Conservation (phyloP, 768 basidiomycete species). For the Russula griseocarnosa region DNA sequence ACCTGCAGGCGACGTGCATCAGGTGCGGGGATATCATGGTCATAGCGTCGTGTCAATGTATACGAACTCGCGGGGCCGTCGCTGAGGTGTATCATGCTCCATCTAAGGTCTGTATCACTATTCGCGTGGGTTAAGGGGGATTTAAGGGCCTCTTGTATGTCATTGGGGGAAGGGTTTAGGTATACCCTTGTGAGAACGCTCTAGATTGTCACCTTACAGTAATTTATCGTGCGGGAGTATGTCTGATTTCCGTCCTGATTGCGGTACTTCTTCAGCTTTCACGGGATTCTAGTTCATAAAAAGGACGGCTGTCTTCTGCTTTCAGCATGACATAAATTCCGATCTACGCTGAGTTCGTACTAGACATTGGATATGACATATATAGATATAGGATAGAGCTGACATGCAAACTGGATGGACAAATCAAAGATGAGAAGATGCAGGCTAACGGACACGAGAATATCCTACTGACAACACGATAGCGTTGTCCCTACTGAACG, state of each 20-base stretch:
- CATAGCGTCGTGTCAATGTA: background rate
- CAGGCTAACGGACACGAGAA: background rate
- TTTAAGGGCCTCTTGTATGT: background rate
- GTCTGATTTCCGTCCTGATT: background rate
- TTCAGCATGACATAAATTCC: background rate
- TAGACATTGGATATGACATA: background rate
- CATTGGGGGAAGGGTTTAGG: background rate
- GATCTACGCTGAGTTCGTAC: background rate
- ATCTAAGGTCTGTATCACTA: background rate
- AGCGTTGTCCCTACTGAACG: background rate
- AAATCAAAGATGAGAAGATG: background rate
- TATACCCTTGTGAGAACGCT: no score
- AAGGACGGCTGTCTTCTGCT: background rate
- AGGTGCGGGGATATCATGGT: constrained; percentile 2
- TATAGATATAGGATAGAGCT: background rate
- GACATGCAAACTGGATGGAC: background rate
- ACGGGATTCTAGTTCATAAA: background rate
- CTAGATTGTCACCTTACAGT: background rate
- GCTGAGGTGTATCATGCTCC: background rate
- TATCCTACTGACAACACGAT: background rate
- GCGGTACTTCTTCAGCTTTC: background rate
- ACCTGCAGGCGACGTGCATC: background rate
- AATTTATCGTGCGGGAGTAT: background rate
- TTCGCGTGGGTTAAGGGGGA: background rate
- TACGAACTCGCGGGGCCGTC: background rate